These are phyloP conservation scores for Quercus ilex DNA, from an alignment of 306 rosid species.

Conservation along the genomic window DNA sequence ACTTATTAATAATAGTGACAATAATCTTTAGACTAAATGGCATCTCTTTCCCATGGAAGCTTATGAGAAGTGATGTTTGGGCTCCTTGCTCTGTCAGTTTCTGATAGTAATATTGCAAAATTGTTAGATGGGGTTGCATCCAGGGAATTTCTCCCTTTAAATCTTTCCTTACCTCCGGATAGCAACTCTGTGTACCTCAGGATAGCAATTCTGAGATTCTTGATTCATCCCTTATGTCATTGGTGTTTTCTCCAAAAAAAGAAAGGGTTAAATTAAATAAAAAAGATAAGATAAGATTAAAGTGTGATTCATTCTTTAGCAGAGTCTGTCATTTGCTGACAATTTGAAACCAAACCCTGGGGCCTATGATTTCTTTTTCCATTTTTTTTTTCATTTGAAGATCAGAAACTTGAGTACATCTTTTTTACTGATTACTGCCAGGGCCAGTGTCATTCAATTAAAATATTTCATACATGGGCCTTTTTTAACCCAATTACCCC, in stretches of 20 bases:
- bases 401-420: not conserved
- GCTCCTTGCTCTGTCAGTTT: not conserved
- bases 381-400: not conserved
- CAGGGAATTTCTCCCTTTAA: not conserved
- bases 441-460: not conserved
- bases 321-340: not conserved
- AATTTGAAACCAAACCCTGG: not conserved
- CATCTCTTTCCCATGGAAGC: not conserved
- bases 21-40: not conserved
- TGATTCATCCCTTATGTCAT: not conserved
- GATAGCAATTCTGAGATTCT: not conserved
- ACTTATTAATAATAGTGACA: not conserved
- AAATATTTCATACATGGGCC: not conserved
- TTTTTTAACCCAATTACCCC: conserved; percentile 11
- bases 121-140: not conserved
- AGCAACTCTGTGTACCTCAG: not conserved
- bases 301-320: not conserved
- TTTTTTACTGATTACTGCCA: not conserved
- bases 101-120: not conserved
- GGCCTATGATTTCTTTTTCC: not conserved
- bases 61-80: not conserved
- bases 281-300: not conserved
- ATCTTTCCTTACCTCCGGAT: not conserved
- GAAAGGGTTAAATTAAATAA: not conserved
- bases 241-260: not conserved